phyloP scores from a whole-genome alignment of 176 grass and related monocot genomes.

The Canna indica region DNA sequence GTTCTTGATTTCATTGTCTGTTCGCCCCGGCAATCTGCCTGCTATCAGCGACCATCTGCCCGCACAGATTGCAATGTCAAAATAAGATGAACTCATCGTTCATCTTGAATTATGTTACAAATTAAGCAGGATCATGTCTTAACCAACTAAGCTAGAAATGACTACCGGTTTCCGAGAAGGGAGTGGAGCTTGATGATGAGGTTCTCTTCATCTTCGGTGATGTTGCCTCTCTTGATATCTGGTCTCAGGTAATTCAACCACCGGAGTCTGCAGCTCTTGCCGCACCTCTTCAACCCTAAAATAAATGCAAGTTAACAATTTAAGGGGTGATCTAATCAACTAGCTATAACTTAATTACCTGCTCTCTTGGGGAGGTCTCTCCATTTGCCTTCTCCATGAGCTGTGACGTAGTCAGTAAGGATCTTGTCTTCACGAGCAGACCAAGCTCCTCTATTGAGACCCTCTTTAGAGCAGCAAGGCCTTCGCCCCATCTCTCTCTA shows the following conservation, averaged over 20 bases:
- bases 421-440: background rate
- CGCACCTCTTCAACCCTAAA: slow-evolving; percentile 13
- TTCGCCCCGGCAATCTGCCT: background rate
- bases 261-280: slow-evolving; percentile 94
- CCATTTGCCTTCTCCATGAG: slow-evolving; percentile 3
- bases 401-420: background rate
- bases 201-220: background rate
- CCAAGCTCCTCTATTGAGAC: slow-evolving; percentile 9
- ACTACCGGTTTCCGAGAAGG: slow-evolving; percentile 3
- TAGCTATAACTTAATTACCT: too few species aligned
- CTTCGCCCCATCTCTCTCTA: slow-evolving; percentile 7
- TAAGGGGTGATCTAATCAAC: too few species aligned
- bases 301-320: too few species aligned
- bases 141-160: too few species aligned
- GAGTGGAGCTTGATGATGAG: slow-evolving; percentile 4
- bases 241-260: slow-evolving; percentile 53
- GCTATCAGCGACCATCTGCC: slow-evolving; percentile 1
- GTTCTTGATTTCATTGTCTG: slow-evolving; percentile 8
- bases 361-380: background rate
- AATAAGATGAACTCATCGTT: too few species aligned
- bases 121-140: too few species aligned
- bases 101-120: too few species aligned
- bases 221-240: slow-evolving; percentile 10
- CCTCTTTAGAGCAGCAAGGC: background rate
- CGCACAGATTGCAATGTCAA: too few species aligned